These are phyloP conservation scores for Erodium maritimum DNA, from an alignment of 345 rosid species.

Conservation along the genomic window DNA sequence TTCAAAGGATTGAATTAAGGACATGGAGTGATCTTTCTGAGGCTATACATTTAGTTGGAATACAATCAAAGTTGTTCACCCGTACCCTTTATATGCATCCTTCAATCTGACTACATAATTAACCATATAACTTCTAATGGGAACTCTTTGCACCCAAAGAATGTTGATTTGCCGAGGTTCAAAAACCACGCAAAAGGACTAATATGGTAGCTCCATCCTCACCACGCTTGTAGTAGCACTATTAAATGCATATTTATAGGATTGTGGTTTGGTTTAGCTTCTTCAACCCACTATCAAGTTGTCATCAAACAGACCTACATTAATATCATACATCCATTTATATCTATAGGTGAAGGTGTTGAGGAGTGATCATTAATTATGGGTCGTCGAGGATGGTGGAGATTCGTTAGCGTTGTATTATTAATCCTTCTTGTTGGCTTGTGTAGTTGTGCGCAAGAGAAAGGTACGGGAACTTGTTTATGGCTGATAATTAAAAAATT, in stretches of 20 bases:
- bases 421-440: background rate
- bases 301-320: background rate
- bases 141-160: background rate
- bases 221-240: background rate
- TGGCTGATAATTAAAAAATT: too few relatives aligned
- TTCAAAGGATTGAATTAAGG: background rate
- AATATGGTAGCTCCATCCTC: background rate
- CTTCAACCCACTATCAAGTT: background rate
- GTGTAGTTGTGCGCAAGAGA: background rate
- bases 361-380: background rate
- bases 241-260: constrained; percentile 14
- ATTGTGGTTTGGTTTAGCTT: background rate
- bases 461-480: background rate
- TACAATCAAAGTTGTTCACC: background rate
- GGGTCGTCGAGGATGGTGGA: background rate
- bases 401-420: background rate
- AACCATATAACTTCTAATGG: background rate
- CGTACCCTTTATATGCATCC: background rate
- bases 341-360: too few relatives aligned
- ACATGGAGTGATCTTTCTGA: background rate
- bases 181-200: background rate
- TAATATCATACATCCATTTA: too few relatives aligned
- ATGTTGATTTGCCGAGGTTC: background rate
- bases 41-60: background rate
- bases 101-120: background rate